phyloP scores from a whole-genome alignment of 2,329 filamentous ascomycete genomes.

The Byssothecium circinans region DNA sequence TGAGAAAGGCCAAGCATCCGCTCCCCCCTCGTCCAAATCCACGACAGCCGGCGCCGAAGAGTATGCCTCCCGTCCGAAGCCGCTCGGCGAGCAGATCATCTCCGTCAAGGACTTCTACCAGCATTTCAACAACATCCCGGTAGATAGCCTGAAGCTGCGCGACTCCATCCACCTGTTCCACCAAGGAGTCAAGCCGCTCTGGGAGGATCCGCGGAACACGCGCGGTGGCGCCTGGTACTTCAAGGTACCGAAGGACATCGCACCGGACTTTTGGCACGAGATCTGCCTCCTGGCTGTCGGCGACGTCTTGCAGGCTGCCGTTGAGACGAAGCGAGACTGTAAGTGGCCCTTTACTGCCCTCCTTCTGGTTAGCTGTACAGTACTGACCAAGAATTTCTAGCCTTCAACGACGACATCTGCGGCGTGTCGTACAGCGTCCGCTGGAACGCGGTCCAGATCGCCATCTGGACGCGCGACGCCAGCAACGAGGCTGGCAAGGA shows the following conservation, averaged over 20 bases:
- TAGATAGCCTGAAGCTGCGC: conserved; percentile 70
- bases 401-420: conserved; percentile 76
- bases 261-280: conserved; percentile 76
- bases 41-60: conserved; percentile 24
- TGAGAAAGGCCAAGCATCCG: conserved; percentile 43
- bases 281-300: conserved; percentile 81
- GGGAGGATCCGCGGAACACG: conserved; percentile 85
- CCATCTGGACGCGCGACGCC: conserved; percentile 90
- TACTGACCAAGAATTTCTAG: conserved; percentile 15
- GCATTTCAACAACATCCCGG: conserved; percentile 70
- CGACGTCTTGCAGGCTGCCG: conserved; percentile 73
- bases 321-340: conserved; percentile 65
- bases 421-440: conserved; percentile 85
- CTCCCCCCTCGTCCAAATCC: conserved; percentile 25
- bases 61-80: conserved; percentile 52
- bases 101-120: conserved; percentile 54
- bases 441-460: conserved; percentile 86
- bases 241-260: conserved; percentile 74
- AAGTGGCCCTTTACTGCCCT: conserved; percentile 31
- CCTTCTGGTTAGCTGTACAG: conserved; percentile 3
- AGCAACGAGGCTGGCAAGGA: conserved; percentile 79
- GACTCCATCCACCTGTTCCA: conserved; percentile 75
- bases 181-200: conserved; percentile 77
- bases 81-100: conserved; percentile 47
- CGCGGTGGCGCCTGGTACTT: conserved; percentile 91